A percentile compares a stretch with the other conserved stretches of the same genome.
These are phyloP conservation scores for Tolypocladium paradoxum DNA, from an alignment of 2,329 filamentous ascomycete species.

Conservation along the genomic window DNA sequence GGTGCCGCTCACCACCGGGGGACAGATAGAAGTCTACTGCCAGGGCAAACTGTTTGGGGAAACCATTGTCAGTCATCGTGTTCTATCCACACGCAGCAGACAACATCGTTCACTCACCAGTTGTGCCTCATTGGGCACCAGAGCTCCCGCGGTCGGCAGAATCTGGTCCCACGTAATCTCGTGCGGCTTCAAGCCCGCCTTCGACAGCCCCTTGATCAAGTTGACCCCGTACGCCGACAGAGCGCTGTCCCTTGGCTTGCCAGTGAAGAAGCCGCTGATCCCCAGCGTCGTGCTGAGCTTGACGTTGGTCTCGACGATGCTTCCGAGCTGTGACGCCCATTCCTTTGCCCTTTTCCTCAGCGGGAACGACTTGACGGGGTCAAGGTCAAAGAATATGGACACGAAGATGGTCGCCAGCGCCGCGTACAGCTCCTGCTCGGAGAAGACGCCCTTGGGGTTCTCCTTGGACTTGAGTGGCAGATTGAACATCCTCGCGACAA, in stretches of 20 bases:
- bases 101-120: slow-evolving; percentile 33
- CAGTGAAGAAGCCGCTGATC: slow-evolving; percentile 38
- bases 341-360: slow-evolving; percentile 47
- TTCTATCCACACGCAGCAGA: no score
- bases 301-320: slow-evolving; percentile 53
- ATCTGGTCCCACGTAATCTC: slow-evolving; percentile 65
- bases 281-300: slow-evolving; percentile 38
- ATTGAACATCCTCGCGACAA: slow-evolving; percentile 51
- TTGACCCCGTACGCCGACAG: slow-evolving; percentile 54
- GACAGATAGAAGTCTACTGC: slow-evolving; percentile 63
- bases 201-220: slow-evolving; percentile 54
- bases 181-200: slow-evolving; percentile 48
- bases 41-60: slow-evolving; percentile 48
- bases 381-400: slow-evolving; percentile 54
- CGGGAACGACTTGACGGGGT: slow-evolving; percentile 56
- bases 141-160: slow-evolving; percentile 53
- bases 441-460: slow-evolving; percentile 47
- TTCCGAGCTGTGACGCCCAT: slow-evolving; percentile 47
- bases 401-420: slow-evolving; percentile 56
- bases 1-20: slow-evolving; percentile 39
- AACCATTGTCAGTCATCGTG: background rate
- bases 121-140: slow-evolving; percentile 62
- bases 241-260: slow-evolving; percentile 37
- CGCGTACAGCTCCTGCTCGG: slow-evolving; percentile 46
- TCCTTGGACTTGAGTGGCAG: slow-evolving; percentile 54